Base-by-base conservation (phyloP, 2,329 filamentous ascomycete genomes). In the Penicillium sp. region DNA sequence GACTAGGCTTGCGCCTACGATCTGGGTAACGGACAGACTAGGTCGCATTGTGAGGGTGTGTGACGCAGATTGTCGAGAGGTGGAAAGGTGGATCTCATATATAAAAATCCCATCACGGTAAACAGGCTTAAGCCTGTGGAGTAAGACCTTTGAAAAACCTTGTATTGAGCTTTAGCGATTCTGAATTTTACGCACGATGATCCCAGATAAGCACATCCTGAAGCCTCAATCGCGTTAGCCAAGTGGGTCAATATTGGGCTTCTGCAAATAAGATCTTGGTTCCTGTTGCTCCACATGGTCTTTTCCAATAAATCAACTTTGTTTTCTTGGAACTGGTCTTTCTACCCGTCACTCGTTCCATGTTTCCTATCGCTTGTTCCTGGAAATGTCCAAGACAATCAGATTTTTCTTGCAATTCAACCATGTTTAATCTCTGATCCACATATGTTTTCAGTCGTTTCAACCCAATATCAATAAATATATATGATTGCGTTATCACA, bases 201-300 rank as follows among this genome's bases (percentile, higher is more conserved):
- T 56, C 31, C 49, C 13, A 21, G 47, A 56, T 56, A 56, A 56
- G 54, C 21, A 50, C 19, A 47, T 41, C 29, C 15, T 52, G 10
- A 27, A 23, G 21, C 13, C 38, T 38, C n/a, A 21, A 42, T 50
- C 9, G 47, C 23, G 46, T 48, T 54, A 38, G 42, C 29, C 7
- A 1, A 7, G 47, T 51, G 54, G 47, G 41, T 29, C 47, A 10
- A 10, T 2, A 6, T 21, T 41, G 8, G 31, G n/a, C 12, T 43
- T 27, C 40, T 38, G 17, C 54, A 38, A 56, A 51, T 56, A 9
- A 51, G 47, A 51, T 51, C 23, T 51, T 45, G 29, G 38, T 38
- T 27, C 31, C 29, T 29, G 3, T 13, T 15, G 4, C 13, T 25
- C 38, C 47, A 56, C 54, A 21, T 33, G 38, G 21, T 2, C 7